phyloP scores from a whole-genome alignment of 352 stramenopile species.

The Phytophthora rubi region DNA sequence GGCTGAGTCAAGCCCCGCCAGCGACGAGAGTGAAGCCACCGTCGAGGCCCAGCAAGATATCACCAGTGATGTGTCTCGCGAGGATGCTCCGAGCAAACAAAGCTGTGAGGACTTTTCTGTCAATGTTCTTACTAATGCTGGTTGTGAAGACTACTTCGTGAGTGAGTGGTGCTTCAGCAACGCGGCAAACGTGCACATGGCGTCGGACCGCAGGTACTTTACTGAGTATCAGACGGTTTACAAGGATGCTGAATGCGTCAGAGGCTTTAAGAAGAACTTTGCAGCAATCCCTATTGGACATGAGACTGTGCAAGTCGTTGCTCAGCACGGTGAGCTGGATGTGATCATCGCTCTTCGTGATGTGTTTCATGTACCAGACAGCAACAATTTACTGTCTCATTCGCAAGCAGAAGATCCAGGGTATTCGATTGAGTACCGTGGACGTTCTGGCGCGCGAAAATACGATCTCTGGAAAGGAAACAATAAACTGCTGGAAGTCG shows the following conservation, averaged over 20 bases:
- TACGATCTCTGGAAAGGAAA: slow-evolving; percentile 9
- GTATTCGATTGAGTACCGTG: slow-evolving; percentile 11
- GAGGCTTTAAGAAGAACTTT: slow-evolving; percentile 13
- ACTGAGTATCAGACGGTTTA: slow-evolving; percentile 7
- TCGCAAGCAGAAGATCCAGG: slow-evolving; percentile 19
- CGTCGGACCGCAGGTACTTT: slow-evolving; percentile 5
- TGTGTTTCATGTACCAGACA: not conserved
- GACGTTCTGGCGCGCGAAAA: not conserved
- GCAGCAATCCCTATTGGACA: not conserved
- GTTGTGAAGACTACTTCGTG: not conserved
- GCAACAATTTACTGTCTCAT: slow-evolving; percentile 10
- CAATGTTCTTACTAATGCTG: not conserved
- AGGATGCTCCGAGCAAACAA: not conserved
- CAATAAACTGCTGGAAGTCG: slow-evolving; percentile 2
- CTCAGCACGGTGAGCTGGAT: not conserved
- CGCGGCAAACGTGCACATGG: slow-evolving; percentile 11
- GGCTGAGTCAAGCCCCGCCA: no score
- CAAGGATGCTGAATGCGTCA: not conserved
- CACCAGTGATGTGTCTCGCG: no score
- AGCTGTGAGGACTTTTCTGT: not conserved
- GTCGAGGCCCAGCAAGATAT: no score
- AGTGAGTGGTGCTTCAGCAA: slow-evolving; percentile 25
- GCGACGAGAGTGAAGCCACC: no score
- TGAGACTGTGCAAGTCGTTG: slow-evolving; percentile 6
- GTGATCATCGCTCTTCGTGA: slow-evolving; percentile 2